Base-by-base conservation (phyloP, 2,329 filamentous ascomycete genomes). In the Macrophomina tecta region DNA sequence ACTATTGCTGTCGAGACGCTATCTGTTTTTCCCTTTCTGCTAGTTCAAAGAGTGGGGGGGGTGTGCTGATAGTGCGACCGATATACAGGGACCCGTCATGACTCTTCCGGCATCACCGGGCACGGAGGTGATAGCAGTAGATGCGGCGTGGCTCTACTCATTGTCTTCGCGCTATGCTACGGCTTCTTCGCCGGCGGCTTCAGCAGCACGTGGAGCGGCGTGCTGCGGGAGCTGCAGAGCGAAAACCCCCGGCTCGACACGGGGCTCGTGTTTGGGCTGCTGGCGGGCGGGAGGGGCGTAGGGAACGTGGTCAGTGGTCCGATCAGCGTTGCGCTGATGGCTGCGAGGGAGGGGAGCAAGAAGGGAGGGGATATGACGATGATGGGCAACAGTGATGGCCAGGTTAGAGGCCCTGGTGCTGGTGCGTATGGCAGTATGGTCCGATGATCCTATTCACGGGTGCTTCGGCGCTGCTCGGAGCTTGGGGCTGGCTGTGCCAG, bases 281-380 rank as follows among this genome's bases (percentile, higher is more conserved):
- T 85, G 62, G 77, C 78, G 18, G 78, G 78, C 8, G 83, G 83
- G 0, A 78, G 82, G 42, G 84, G 83, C 0, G 77, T 86, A 45
- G 84, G 84, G 2, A 82, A 81, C 71, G 78, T 85, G 5, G 77
- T 82, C 3, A 79, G 77, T 67, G 84, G 84, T 3, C 83, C 84
- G 0, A 69, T 85, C 65, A 85, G 82, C 68, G 82, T 83, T 58
- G 77, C 73, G 23, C 68, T 83, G 55, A 64, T 82, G 45, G 56
- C 56, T 16, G 42, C 56, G 56, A 42, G 9, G 23, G 38, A 70
- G 67, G 42, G 74, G 73, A 14, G 38, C 16, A 58, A 14, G 38
- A 18, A 6, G 32, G 42, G 40, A 63, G n/a, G 30, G 60, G 7
- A 32, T 14, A 30, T 16, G 28, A 23, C 18, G 14, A 34, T 48